Base-by-base conservation (phyloP, 2,329 filamentous ascomycete genomes). In the Domatiomyces globalis region DNA sequence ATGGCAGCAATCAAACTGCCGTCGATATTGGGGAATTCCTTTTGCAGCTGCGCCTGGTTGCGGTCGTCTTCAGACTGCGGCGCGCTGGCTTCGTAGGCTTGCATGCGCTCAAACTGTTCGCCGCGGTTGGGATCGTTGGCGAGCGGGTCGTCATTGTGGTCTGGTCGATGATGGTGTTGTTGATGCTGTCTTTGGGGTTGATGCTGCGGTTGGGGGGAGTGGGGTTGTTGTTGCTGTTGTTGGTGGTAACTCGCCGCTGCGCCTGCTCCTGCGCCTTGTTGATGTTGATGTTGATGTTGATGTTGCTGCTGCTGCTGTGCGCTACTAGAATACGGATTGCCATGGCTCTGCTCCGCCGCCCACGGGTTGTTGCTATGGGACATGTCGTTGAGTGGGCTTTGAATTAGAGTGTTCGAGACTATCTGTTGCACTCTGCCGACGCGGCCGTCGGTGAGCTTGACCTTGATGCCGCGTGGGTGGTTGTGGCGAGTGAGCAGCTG, bases 391-490 rank as follows among this genome's bases (percentile, higher is more conserved):
- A n/a, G 29, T 10, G 47, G 3, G 22, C 22, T 25, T 25, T 25
- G 22, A 25, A 25, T 6, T 25, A 6, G 3, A 6, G 22, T 25
- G n/a, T 10, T 43, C n/a, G 46, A 29, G 9, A 56, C 49, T 19
- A 60, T 53, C 46, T 54, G 54, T 66, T 89, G 85, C 25, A 90
- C 85, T 15, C 85, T 71, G 1, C 85, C 85, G 2, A 90, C 78
- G 22, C 83, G 74, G 1, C 85, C 85, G 63, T 85, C 83, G 1
- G 71, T 68, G 5, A 90, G 71, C 2, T 85, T 78, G 20, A 89
- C 84, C 66, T 89, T 90, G 69, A 89, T 85, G 36, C 85, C 85
- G 8, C 83, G 75, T 2, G 84, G 83, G 61, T 90, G 85, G 58
- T 89, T 79, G 22, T 84, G 83, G 1, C 77, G 72, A 1, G 85